Evolutionary conservation across 2,329 filamentous ascomycete genomes (phyloP).

Genomic region (Diaporthe sp.): DNA sequence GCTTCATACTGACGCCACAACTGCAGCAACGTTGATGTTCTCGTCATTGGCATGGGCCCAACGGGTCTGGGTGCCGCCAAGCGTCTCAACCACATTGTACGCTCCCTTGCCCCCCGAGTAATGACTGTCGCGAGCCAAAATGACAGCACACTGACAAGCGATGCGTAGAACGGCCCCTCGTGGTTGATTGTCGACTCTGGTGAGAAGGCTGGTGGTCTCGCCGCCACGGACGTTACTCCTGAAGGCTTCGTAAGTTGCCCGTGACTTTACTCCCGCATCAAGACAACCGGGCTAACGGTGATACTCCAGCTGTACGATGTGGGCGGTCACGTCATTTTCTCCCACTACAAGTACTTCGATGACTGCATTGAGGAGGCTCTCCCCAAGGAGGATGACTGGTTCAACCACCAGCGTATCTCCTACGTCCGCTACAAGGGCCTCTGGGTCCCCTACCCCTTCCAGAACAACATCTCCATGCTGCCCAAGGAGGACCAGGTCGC

Average conservation of each 20-base stretch:
- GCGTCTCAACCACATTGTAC: constrained; percentile 94
- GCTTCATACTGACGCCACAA: constrained; percentile 35
- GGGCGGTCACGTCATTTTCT: constrained; percentile 98
- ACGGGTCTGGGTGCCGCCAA: constrained; percentile 98
- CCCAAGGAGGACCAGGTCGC: constrained; percentile 97
- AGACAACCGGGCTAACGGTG: not conserved
- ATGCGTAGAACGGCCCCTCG: constrained; percentile 82
- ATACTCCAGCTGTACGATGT: constrained; percentile 90
- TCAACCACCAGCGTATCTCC: constrained; percentile 96
- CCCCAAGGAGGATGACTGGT: constrained; percentile 95
- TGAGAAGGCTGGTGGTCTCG: constrained; percentile 93
- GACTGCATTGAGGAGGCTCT: constrained; percentile 98
- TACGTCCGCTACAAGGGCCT: constrained; percentile 97
- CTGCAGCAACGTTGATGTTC: constrained; percentile 89
- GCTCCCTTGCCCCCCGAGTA: constrained; percentile 54
- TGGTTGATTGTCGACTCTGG: constrained; percentile 97
- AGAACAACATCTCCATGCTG: constrained; percentile 99
- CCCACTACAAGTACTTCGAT: constrained; percentile 99
- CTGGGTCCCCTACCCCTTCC: constrained; percentile 99
- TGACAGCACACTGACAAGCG: constrained; percentile 43
- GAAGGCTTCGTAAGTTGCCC: constrained; percentile 88
- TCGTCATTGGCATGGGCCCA: constrained; percentile 97
- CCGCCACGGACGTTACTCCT: constrained; percentile 92
- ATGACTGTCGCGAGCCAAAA: constrained; percentile 39
- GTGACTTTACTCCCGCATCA: constrained; percentile 32